phyloP scores from a whole-genome alignment of 208 protist genomes.

The Trypanosoma melophagium region DNA sequence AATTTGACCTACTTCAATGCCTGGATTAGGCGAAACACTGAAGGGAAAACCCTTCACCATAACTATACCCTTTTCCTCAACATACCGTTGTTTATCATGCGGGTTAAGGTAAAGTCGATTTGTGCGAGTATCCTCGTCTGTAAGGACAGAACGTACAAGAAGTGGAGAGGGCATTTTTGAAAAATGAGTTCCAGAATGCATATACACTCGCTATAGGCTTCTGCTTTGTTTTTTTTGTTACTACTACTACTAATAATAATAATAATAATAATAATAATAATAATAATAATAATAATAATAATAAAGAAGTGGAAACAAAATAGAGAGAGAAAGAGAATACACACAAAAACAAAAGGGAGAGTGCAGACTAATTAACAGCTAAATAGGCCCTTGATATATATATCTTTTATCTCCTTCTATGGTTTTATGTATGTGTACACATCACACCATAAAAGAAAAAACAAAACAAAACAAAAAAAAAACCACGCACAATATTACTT shows the following conservation, averaged over 20 bases:
- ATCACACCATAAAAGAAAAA: no score
- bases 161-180: constrained; percentile 14
- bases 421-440: no score
- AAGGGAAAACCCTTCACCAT: constrained; percentile 70
- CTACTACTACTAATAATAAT: no score
- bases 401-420: no score
- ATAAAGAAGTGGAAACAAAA: constrained; percentile 7
- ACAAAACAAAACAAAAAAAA: not conserved
- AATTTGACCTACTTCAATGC: constrained; percentile 44
- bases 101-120: constrained; percentile 72
- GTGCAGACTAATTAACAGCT: no score
- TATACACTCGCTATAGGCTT: no score
- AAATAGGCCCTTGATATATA: no score
- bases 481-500: not conserved
- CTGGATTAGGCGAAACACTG: constrained; percentile 30
- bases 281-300: constrained; percentile 4
- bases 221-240: not conserved
- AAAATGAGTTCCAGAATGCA: no score
- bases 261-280: not conserved
- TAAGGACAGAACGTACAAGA: constrained; percentile 27
- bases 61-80: constrained; percentile 28
- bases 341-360: constrained; percentile 9
- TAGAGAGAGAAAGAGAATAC: not conserved
- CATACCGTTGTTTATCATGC: constrained; percentile 10
- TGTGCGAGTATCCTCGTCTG: constrained; percentile 51